Evolutionary conservation across 169 alveolate genomes (phyloP).

Genomic region (Cryptosporidium bovis): DNA sequence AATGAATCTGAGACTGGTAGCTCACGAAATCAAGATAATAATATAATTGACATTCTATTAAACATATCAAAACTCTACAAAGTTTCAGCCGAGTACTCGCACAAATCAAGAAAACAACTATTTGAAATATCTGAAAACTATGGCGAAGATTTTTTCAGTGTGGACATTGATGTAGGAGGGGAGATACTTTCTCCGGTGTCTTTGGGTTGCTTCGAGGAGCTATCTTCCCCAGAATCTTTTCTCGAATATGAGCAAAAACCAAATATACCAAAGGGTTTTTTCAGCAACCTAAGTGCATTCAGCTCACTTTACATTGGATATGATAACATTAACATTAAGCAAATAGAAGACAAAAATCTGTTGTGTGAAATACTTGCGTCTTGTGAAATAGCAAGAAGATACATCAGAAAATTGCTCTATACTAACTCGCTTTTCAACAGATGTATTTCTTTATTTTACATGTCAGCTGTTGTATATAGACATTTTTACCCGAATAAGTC

Average conservation of each 20-base stretch:
- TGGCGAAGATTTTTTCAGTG: slow-evolving; percentile 8
- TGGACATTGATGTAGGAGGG: slow-evolving; percentile 39
- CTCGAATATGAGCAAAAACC: slow-evolving; percentile 32
- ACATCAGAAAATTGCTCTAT: neutral
- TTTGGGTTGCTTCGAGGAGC: slow-evolving; percentile 48
- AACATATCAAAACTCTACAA: slow-evolving; percentile 51
- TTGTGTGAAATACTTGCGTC: slow-evolving; percentile 41
- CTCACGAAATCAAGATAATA: neutral
- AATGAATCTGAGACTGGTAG: neutral
- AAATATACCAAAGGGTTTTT: neutral
- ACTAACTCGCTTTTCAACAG: slow-evolving; percentile 22
- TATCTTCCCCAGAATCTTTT: slow-evolving; percentile 58
- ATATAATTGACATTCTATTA: neutral
- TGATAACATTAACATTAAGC: slow-evolving; percentile 9
- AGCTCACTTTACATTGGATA: slow-evolving; percentile 22
- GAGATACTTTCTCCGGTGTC: slow-evolving; percentile 45
- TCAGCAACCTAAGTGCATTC: neutral
- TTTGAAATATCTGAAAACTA: neutral
- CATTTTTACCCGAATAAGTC: slow-evolving; percentile 30
- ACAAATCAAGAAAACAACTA: slow-evolving; percentile 6
- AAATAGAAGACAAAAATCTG: slow-evolving; percentile 35
- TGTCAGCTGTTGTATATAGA: slow-evolving; percentile 63
- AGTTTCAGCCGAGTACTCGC: slow-evolving; percentile 58
- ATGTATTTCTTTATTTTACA: slow-evolving; percentile 33
- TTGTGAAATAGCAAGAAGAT: slow-evolving; percentile 38